phyloP scores from a whole-genome alignment of 352 stramenopile species.

The Proteromonas lacertae region DNA sequence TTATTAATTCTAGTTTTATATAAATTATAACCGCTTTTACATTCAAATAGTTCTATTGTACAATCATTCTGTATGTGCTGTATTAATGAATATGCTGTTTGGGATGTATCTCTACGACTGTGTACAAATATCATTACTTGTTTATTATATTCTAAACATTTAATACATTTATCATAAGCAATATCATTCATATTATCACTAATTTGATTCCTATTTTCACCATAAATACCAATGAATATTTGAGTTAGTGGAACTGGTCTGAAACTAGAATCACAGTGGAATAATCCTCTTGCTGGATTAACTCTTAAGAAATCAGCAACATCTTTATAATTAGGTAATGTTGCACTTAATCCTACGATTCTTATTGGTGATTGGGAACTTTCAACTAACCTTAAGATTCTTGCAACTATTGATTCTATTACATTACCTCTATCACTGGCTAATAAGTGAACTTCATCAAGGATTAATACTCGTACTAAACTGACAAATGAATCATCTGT shows the following conservation, averaged over 20 bases:
- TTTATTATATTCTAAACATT: conserved; percentile 27
- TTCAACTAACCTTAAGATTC: conserved; percentile 83
- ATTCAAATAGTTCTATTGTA: conserved; percentile 6
- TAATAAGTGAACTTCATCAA: conserved; percentile 96
- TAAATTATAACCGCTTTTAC: conserved; percentile 11
- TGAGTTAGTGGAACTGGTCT: conserved; percentile 87
- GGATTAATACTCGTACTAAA: conserved; percentile 81
- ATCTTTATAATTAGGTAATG: conserved; percentile 93
- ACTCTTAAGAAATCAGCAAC: conserved; percentile 84
- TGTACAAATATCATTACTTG: conserved; percentile 99
- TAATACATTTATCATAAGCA: conserved; percentile 28
- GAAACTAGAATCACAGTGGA: conserved; percentile 88
- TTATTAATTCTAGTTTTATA: conserved; percentile 38
- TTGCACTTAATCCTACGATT: conserved; percentile 87
- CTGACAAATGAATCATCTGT: conserved; percentile 44
- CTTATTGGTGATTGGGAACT: conserved; percentile 77
- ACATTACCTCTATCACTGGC: conserved; percentile 86
- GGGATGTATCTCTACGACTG: conserved; percentile 79
- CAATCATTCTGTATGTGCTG: conserved; percentile 17
- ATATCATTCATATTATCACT: conserved; percentile 38
- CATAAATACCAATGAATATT: conserved; percentile 79
- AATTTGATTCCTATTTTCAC: conserved; percentile 17
- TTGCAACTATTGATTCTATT: conserved; percentile 93
- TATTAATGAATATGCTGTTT: conserved; percentile 37
- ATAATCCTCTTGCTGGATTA: conserved; percentile 38